Conservation (phyloP, 169 alveolate species). For the Eimeria tenella region DNA sequence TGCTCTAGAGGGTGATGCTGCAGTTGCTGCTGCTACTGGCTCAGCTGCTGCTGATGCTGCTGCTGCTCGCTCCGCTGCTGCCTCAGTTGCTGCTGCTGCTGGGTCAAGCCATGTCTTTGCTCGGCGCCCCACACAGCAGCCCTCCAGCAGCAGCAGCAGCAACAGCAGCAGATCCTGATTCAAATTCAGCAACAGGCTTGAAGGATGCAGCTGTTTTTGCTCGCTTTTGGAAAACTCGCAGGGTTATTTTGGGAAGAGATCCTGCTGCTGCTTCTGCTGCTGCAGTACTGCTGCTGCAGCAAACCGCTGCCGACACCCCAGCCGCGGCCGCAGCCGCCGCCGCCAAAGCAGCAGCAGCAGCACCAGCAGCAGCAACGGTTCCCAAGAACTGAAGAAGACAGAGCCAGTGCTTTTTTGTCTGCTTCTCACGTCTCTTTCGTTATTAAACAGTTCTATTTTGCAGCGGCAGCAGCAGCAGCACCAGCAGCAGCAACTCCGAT, state of each 20-base stretch:
- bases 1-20: neutral
- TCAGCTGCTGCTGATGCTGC: neutral
- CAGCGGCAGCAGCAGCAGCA: neutral
- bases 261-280: neutral
- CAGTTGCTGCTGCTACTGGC: neutral
- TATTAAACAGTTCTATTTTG: too few relatives aligned
- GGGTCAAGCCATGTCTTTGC: neutral
- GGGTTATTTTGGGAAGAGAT: neutral
- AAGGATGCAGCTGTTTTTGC: too few relatives aligned
- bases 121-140: neutral
- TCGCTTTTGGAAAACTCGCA: too few relatives aligned
- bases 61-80: neutral
- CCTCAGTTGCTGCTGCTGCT: neutral
- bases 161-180: neutral
- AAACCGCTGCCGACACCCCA: neutral
- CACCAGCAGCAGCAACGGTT: neutral
- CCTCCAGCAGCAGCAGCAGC: neutral
- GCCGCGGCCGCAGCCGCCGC: neutral
- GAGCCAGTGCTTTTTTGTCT: too few relatives aligned
- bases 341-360: neutral
- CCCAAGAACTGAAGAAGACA: too few relatives aligned
- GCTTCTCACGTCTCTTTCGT: too few relatives aligned
- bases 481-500: constrained; percentile 10
- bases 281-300: neutral
- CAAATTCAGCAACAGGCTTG: too few relatives aligned